Percentiles rank a stretch among this genome's conserved stretches.
These are phyloP conservation scores for Sphaerulina musiva DNA, from an alignment of 2,329 filamentous ascomycete species.

Conservation along the genomic window DNA sequence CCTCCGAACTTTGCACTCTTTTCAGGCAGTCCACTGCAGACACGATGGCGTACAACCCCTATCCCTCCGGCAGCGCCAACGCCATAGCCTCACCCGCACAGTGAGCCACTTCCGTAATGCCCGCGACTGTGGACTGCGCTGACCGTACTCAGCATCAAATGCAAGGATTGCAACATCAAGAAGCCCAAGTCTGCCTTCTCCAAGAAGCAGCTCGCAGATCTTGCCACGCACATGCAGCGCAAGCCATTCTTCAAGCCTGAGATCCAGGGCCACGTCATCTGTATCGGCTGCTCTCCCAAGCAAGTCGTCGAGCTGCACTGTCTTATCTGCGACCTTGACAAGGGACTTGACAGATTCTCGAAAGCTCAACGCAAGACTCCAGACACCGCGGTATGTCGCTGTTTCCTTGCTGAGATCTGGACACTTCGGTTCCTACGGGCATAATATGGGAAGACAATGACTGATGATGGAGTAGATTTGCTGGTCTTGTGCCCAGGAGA, in stretches of 20 bases:
- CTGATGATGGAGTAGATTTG: conserved; percentile 17
- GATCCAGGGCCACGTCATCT: conserved; percentile 14
- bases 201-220: conserved; percentile 8
- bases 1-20: neutral
- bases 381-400: conserved; percentile 22
- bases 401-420: no score
- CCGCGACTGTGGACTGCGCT: neutral
- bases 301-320: conserved; percentile 26
- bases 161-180: conserved; percentile 14
- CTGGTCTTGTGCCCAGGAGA: conserved; percentile 18
- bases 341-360: conserved; percentile 23
- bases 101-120: neutral
- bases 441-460: no score
- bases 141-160: conserved; percentile 17
- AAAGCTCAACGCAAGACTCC: conserved; percentile 24
- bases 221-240: conserved; percentile 1
- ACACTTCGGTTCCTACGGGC: no score
- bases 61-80: neutral
- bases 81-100: neutral
- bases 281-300: conserved; percentile 20
- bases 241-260: conserved; percentile 11
- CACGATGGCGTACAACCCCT: neutral
- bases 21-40: neutral
- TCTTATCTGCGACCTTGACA: conserved; percentile 21
- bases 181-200: conserved; percentile 8